Percentiles rank a stretch among this genome's conserved stretches.
These are phyloP conservation scores for Salix caprea DNA, from an alignment of 345 rosid genomes.

Conservation along the genomic window DNA sequence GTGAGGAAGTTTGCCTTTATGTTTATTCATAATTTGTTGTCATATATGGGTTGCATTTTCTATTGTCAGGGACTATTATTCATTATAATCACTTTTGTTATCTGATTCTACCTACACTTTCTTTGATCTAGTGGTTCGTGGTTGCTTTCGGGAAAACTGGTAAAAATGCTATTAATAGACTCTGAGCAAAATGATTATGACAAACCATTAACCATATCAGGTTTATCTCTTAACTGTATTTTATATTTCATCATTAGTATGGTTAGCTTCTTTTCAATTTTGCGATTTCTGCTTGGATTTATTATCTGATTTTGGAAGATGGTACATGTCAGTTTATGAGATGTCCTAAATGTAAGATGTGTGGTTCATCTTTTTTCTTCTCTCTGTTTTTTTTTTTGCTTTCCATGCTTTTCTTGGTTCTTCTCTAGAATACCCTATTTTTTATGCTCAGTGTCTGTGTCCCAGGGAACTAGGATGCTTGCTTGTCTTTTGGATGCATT, in stretches of 20 bases:
- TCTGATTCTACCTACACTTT: neutral
- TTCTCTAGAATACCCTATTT: neutral
- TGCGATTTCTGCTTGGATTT: neutral
- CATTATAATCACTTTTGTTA: neutral
- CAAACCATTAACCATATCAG: constrained; percentile 70
- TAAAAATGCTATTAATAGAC: constrained; percentile 76
- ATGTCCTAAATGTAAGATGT: neutral
- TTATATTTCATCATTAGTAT: constrained; percentile 1
- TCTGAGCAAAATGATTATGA: constrained; percentile 67
- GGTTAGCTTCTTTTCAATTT: constrained; percentile 1
- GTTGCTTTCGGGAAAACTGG: constrained; percentile 82
- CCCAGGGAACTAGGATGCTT: too few species aligned
- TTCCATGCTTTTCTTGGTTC: too few species aligned
- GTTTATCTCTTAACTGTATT: constrained; percentile 29
- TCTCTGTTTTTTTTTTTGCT: too few species aligned
- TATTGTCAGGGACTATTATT: neutral
- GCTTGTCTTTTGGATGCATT: too few species aligned
- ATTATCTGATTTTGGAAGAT: neutral
- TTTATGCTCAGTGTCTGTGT: neutral
- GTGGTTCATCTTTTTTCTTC: too few species aligned
- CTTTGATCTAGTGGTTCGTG: constrained; percentile 54
- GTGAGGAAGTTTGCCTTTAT: neutral
- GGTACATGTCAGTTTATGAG: neutral
- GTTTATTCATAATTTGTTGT: neutral
- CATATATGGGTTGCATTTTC: neutral